A percentile compares a stretch with the other conserved stretches of the same genome.
Conservation (phyloP, 495 filamentous ascomycete genomes). For the Elaphomyces granulatus region DNA sequence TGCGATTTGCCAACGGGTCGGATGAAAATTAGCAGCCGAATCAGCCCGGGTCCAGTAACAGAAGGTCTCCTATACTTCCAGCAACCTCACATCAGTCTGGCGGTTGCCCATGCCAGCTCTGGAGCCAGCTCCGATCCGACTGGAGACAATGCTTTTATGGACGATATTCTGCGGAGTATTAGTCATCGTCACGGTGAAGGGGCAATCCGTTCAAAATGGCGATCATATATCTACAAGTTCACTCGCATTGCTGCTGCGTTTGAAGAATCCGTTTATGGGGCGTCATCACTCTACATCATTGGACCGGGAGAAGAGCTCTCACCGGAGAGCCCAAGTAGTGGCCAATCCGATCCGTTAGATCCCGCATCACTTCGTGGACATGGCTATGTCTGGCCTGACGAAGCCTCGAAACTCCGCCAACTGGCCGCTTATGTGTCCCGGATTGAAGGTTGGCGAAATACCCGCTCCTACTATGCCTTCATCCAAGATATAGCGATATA, state of each 20-base stretch:
- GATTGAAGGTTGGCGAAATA: slow-evolving; percentile 93
- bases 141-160: slow-evolving; percentile 84
- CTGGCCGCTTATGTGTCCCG: slow-evolving; percentile 76
- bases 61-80: slow-evolving; percentile 78
- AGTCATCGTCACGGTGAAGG: slow-evolving; percentile 75
- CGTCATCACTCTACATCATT: slow-evolving; percentile 78
- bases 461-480: slow-evolving; percentile 86
- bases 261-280: slow-evolving; percentile 88
- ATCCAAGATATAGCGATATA: slow-evolving; percentile 60
- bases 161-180: slow-evolving; percentile 67
- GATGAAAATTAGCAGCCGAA: slow-evolving; percentile 79
- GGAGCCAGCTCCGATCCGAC: slow-evolving; percentile 49
- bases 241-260: slow-evolving; percentile 84
- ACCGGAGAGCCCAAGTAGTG: slow-evolving; percentile 34
- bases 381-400: slow-evolving; percentile 89
- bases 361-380: slow-evolving; percentile 60
- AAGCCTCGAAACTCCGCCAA: slow-evolving; percentile 63
- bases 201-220: slow-evolving; percentile 79
- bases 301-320: slow-evolving; percentile 37
- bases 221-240: slow-evolving; percentile 81
- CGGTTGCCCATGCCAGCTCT: slow-evolving; percentile 28
- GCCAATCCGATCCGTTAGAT: slow-evolving; percentile 30
- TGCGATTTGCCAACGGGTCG: slow-evolving; percentile 86
- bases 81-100: slow-evolving; percentile 51
- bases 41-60: slow-evolving; percentile 61